A percentile compares a stretch with the other conserved stretches of the same genome.
These are phyloP conservation scores for Agastache rugosa DNA, from an alignment of 257 asterid genomes.

Conservation along the genomic window DNA sequence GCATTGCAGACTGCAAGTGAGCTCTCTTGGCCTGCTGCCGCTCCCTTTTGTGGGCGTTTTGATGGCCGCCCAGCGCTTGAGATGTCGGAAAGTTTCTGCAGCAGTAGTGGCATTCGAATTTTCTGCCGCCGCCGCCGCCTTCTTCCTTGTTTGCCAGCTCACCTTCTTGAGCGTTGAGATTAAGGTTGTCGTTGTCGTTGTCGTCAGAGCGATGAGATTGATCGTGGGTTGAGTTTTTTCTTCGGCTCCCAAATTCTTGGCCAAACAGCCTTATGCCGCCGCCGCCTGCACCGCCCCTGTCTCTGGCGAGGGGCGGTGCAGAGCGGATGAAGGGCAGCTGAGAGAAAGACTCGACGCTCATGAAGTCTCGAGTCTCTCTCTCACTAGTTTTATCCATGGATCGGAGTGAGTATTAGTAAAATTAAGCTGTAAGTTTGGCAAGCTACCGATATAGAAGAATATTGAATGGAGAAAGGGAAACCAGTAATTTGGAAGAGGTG, in stretches of 20 bases:
- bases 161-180: conserved; percentile 11
- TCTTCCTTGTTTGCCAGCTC: conserved; percentile 3
- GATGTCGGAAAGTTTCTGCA: conserved; percentile 91
- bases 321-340: conserved; percentile 92
- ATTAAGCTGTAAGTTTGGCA: no score
- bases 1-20: conserved; percentile 71
- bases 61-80: conserved; percentile 96
- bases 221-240: neutral
- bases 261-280: conserved; percentile 79
- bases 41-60: conserved; percentile 92
- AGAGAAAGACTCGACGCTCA: conserved; percentile 91
- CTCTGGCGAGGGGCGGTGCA: conserved; percentile 30
- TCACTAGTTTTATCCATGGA: conserved; percentile 64
- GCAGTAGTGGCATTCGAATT: conserved; percentile 90
- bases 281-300: conserved; percentile 43
- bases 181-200: conserved; percentile 18
- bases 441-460: no score
- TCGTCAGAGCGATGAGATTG: no score
- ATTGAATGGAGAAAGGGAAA: no score
- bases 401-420: no score
- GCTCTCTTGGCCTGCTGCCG: conserved; percentile 87
- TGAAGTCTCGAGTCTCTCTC: conserved; percentile 77
- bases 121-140: conserved; percentile 40
- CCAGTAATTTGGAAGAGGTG: neutral
- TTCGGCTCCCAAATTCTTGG: conserved; percentile 60